Base-by-base conservation (phyloP, 2,329 filamentous ascomycete genomes). In the Epichloe typhina region DNA sequence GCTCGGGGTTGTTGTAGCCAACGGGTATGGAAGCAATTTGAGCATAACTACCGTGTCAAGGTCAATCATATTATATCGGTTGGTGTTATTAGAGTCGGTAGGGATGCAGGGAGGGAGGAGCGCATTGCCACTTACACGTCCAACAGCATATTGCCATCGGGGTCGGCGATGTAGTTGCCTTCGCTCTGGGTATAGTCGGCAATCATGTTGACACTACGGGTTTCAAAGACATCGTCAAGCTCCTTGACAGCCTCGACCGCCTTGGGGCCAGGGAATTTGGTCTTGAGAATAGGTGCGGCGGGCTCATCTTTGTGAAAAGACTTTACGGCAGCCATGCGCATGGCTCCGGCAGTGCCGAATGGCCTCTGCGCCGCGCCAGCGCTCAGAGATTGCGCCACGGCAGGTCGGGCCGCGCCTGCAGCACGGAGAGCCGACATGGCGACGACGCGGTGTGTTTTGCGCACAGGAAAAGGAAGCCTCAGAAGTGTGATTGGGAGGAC, bases 21-120 rank as follows among this genome's bases (percentile, higher is more conserved):
- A 95, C 76, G 3, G 89, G 86, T 60, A 95, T 95, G 41, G 88
- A 95, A 55, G 89, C 89, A 63, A 95, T 95, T 70, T 95, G 89
- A 48, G 89, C 86, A 64, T 91, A 91, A 53, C 83, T 85, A 57
- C 33, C 26, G 36, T 17, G 31, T 21, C 17, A 39, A 40, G 13
- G 15, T 37, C 12, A 26, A 26, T 23, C 17, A 44, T n/a, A 41
- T n/a, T 33, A n/a, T 12, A 42, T 38, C 8, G 40, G n/a, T n/a
- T 1, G 40, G n/a, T 9, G 43, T 38, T 7, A 6, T 19, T 19
- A 13, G 15, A 17, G 17, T 41, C 9, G 51, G 23, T 31, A 3
- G 9, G 26, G 17, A 17, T 19, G 13, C 13, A 26, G 23, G 21
- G 3, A 4, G 21, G 38, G 19, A 43, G 44, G 52, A 43, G 6